Evolutionary conservation across 192 early-diverging fungal species (phyloP).

Genomic region (Paraglomus brasilianum): DNA sequence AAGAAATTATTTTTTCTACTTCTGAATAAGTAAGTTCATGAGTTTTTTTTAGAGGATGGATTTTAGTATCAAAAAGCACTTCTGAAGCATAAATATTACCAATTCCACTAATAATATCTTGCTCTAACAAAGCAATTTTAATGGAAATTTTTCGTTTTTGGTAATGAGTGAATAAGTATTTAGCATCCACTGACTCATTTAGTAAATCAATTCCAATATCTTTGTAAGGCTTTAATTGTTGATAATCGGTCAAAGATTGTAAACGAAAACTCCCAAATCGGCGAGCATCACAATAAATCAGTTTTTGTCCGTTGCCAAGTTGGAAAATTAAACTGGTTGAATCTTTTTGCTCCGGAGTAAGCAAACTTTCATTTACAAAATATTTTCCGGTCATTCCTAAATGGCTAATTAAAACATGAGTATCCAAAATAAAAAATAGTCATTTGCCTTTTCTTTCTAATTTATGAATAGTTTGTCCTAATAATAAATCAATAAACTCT

Average conservation of each 20-base stretch:
- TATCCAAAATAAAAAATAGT: conserved; percentile 5
- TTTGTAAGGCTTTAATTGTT: conserved; percentile 13
- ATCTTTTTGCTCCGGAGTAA: not conserved
- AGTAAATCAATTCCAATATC: not conserved
- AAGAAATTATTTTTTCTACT: not conserved
- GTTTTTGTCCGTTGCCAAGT: not conserved
- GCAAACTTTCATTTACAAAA: not conserved
- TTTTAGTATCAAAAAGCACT: not conserved
- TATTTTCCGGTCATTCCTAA: conserved; percentile 8
- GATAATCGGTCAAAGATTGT: not conserved
- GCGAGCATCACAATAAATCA: conserved; percentile 1
- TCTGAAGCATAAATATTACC: conserved; percentile 9
- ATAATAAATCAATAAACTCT: conserved; percentile 3
- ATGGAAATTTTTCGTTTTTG: not conserved
- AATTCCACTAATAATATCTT: not conserved
- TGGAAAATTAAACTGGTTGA: not conserved
- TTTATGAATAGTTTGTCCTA: not conserved
- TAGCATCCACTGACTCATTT: not conserved
- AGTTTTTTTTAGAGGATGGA: conserved; percentile 10
- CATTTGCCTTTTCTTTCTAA: conserved; percentile 10
- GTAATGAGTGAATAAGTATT: not conserved
- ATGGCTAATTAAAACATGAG: conserved; percentile 3
- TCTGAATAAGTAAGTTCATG: conserved; percentile 1
- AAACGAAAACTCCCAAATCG: conserved; percentile 8
- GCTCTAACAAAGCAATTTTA: not conserved